A percentile compares a stretch with the other conserved stretches of the same genome.
These are phyloP conservation scores for Penstemon davidsonii DNA, from an alignment of 257 asterid genomes.

Conservation along the genomic window DNA sequence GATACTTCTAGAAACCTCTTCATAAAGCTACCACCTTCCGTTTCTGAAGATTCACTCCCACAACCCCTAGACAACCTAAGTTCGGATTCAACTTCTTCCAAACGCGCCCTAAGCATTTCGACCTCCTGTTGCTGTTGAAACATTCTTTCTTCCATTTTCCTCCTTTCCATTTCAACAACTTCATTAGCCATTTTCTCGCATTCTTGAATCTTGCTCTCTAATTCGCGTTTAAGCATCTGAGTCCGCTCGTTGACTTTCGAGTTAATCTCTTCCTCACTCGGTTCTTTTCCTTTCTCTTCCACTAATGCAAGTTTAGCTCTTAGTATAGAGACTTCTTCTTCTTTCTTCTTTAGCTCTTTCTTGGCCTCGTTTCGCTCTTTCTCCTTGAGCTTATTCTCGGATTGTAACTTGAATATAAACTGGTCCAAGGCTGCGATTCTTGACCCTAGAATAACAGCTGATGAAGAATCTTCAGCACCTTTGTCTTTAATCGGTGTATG, in stretches of 20 bases:
- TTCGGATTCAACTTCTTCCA: conserved; percentile 74
- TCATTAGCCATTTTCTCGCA: conserved; percentile 66
- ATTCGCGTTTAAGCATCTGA: conserved; percentile 38
- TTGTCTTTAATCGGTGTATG: conserved; percentile 74
- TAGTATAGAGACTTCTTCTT: conserved; percentile 61
- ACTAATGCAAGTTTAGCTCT: conserved; percentile 53
- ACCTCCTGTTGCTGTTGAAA: conserved; percentile 63
- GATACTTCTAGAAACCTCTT: conserved; percentile 58
- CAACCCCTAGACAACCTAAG: conserved; percentile 48
- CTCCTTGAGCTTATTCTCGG: conserved; percentile 66
- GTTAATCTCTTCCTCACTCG: conserved; percentile 50
- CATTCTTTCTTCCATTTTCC: conserved; percentile 70
- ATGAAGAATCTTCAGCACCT: conserved; percentile 71
- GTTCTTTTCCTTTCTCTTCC: conserved; percentile 35
- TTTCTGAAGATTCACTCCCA: conserved; percentile 43
- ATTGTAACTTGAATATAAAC: conserved; percentile 72
- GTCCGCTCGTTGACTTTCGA: conserved; percentile 35
- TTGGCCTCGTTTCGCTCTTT: conserved; percentile 67
- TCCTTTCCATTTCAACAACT: conserved; percentile 63
- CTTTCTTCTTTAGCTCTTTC: conserved; percentile 59
- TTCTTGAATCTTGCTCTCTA: conserved; percentile 66
- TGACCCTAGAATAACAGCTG: conserved; percentile 67
- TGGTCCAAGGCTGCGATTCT: conserved; percentile 81
- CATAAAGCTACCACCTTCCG: conserved; percentile 61
- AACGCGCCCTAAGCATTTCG: conserved; percentile 67